Base-by-base conservation (phyloP, 345 rosid genomes). In the Adansonia digitata region DNA sequence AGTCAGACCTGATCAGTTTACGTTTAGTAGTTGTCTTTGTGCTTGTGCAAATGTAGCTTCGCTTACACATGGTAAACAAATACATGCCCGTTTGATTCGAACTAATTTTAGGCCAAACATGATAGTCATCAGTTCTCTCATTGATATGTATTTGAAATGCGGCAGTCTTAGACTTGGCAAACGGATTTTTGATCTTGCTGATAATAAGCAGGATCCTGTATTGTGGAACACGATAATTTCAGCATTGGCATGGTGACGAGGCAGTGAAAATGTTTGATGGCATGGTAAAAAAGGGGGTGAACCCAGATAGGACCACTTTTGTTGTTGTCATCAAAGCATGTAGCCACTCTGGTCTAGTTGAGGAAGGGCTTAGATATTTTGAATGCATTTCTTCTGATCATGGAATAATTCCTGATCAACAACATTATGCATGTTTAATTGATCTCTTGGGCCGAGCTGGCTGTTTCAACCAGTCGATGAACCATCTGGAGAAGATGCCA, bases 141-240 rank as follows among this genome's bases (percentile, higher is more conserved):
- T 93, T 53, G 95, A 93, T 85, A 91, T 93, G 97, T 89, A 91
- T 77, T 85, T 94, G 7, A 91, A 89, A 83, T 90, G 95, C 66
- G 94, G 91, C 51, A 68, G 79, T 75, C 80, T 89, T 65, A 82
- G 81, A 46, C 73, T 75, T 74, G 88, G 88, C 45, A 76, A 79
- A 83, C 79, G n/a, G 78, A 86, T 89, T 77, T 94, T 94, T 81
- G 34, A 74, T 72, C 79, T 75, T 24, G 62, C 60, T n/a, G 75
- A 68, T 51, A 72, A 84, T 69, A 90, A 85, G 82, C 84, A 73
- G 63, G 90, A 87, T 72, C 79, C 81, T n/a, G 84, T 90, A 56
- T 66, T 90, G 77, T 94, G 97, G 93, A 90, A 94, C 59, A 91
- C 97, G 24, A 90, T 94, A 91, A 84, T 91, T 13, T 94, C 95